Evolutionary conservation across 2,329 filamentous ascomycete genomes (phyloP).

Genomic region (Pseudomassariella vexata): DNA sequence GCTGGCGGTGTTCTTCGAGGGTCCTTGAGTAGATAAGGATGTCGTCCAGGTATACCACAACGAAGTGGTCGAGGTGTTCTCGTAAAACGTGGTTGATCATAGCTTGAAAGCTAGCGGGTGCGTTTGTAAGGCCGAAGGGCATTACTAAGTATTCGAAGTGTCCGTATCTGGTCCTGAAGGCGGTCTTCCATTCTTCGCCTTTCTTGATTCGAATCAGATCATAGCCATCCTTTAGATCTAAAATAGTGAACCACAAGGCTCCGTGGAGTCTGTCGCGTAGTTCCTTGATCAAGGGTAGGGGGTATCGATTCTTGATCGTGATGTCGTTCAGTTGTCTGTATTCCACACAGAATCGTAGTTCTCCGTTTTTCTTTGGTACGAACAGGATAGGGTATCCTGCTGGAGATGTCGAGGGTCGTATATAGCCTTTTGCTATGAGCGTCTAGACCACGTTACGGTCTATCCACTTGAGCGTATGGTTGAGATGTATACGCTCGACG

Average conservation of each 20-base stretch:
- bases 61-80: conserved; percentile 5
- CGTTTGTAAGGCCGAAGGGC: conserved; percentile 19
- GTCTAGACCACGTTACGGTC: no score
- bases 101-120: conserved; percentile 7
- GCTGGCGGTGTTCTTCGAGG: conserved; percentile 15
- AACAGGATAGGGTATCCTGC: conserved; percentile 9
- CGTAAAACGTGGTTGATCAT: conserved; percentile 8
- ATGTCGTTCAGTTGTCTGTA: conserved; percentile 18
- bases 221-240: conserved; percentile 12
- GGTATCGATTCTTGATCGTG: conserved; percentile 17
- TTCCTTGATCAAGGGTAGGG: conserved; percentile 15
- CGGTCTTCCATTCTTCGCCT: conserved; percentile 24
- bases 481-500: no score
- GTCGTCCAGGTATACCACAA: conserved; percentile 14
- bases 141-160: conserved; percentile 24
- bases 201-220: conserved; percentile 14
- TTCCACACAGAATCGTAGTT: conserved; percentile 16
- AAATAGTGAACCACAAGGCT: conserved; percentile 8
- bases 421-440: conserved; percentile 2
- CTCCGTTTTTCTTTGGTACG: conserved; percentile 12
- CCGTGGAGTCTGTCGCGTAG: conserved; percentile 11
- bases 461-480: no score
- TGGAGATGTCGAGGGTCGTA: conserved; percentile 2
- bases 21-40: conserved; percentile 20
- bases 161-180: conserved; percentile 17